Conservation (phyloP, 371 early-diverging fungal species). For the Paraphysoderma sedebokerense region DNA sequence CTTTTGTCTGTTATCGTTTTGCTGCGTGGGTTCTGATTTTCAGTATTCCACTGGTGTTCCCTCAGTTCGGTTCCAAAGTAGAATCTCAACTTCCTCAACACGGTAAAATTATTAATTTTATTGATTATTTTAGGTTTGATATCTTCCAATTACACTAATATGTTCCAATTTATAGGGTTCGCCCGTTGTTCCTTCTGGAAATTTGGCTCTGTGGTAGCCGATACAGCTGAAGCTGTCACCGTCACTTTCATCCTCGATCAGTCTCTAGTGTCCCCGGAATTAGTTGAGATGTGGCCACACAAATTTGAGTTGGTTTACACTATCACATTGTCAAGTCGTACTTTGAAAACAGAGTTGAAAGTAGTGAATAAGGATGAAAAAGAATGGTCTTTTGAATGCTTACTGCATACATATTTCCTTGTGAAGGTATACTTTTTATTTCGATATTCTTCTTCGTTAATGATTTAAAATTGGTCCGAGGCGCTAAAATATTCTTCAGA, state of each 20-base stretch:
- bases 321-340: slow-evolving; percentile 48
- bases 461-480: not conserved
- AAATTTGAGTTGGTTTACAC: slow-evolving; percentile 61
- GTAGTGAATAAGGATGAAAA: slow-evolving; percentile 49
- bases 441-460: not conserved
- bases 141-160: no score
- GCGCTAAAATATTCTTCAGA: slow-evolving; percentile 11
- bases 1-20: not conserved
- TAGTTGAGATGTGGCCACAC: slow-evolving; percentile 24
- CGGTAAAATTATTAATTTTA: no score
- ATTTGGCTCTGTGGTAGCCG: slow-evolving; percentile 9
- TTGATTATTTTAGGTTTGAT: not conserved
- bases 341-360: slow-evolving; percentile 41
- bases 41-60: slow-evolving; percentile 56
- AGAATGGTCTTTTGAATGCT: slow-evolving; percentile 60
- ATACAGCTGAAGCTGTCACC: no score
- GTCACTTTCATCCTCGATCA: not conserved
- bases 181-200: slow-evolving; percentile 4
- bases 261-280: slow-evolving; percentile 14
- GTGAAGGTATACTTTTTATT: slow-evolving; percentile 31
- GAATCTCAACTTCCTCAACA: slow-evolving; percentile 44
- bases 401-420: slow-evolving; percentile 80
- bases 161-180: no score
- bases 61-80: slow-evolving; percentile 52
- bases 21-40: not conserved